Evolutionary conservation across 345 rosid species (phyloP).

Genomic region (Ceriops tagal): DNA sequence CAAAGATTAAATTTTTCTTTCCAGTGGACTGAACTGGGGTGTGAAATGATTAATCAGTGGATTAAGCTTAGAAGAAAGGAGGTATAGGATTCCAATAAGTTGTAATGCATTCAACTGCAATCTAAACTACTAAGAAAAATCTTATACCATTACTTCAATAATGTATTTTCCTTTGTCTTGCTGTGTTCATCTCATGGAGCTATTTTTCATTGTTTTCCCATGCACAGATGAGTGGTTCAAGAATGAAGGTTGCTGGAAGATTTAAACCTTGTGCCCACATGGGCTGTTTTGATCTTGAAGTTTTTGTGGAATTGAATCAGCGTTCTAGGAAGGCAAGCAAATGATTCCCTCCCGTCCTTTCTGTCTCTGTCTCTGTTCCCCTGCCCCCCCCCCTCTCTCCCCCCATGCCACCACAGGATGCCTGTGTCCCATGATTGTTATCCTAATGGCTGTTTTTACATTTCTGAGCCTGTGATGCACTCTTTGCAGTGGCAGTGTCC

Average conservation of each 20-base stretch:
- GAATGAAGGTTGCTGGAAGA: conserved; percentile 96
- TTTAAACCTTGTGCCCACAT: conserved; percentile 91
- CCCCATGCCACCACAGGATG: no score
- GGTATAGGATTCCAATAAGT: no score
- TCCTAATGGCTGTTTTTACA: conserved; percentile 2
- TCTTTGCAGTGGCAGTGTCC: conserved; percentile 97
- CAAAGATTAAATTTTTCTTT: no score
- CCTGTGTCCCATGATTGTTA: not conserved
- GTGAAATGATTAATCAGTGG: no score
- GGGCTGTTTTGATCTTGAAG: conserved; percentile 97
- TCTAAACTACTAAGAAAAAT: no score
- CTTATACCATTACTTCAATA: no score
- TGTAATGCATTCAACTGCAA: no score
- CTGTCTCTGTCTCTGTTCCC: not conserved
- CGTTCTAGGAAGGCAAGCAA: conserved; percentile 91
- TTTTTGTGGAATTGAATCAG: conserved; percentile 92
- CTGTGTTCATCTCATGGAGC: conserved; percentile 1
- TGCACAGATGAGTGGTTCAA: conserved; percentile 88
- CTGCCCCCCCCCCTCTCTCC: no score
- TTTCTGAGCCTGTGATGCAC: conserved; percentile 23
- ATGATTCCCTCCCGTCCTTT: not conserved
- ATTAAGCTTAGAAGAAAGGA: no score
- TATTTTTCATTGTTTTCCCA: conserved; percentile 10
- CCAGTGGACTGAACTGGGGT: no score
- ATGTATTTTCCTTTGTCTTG: not conserved